Evolutionary conservation across 768 basidiomycete species (phyloP).

Genomic region (Cystofilobasidium ferigula): DNA sequence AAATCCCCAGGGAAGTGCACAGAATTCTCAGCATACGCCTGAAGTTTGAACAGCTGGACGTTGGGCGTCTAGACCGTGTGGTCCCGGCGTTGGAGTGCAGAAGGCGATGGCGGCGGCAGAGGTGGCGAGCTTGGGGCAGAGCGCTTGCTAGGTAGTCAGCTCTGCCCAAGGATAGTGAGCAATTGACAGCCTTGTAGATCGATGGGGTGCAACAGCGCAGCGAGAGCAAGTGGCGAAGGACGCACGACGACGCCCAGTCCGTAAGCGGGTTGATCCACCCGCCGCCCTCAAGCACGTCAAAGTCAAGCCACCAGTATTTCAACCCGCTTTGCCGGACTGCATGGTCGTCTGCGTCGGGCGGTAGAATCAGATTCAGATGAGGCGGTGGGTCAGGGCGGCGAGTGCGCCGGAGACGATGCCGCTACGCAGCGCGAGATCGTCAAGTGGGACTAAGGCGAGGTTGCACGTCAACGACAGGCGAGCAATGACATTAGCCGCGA

Average conservation of each 20-base stretch:
- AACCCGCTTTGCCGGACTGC: conserved; percentile 80
- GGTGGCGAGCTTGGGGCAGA: conserved; percentile 63
- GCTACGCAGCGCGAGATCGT: too few relatives aligned
- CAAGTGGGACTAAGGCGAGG: too few relatives aligned
- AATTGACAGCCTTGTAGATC: background rate
- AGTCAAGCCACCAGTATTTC: conserved; percentile 87
- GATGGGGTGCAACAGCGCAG: background rate
- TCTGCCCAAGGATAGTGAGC: conserved; percentile 38
- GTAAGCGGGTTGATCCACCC: conserved; percentile 99
- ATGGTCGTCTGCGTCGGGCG: conserved; percentile 88
- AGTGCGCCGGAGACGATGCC: conserved; percentile 17
- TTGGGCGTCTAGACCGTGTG: conserved; percentile 64
- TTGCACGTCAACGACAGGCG: background rate
- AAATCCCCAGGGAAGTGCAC: conserved; percentile 48
- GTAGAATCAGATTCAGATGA: conserved; percentile 84
- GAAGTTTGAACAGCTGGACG: conserved; percentile 61
- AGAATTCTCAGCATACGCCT: conserved; percentile 87
- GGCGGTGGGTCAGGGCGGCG: conserved; percentile 66
- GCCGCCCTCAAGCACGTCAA: conserved; percentile 75
- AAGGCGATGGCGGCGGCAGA: conserved; percentile 89
- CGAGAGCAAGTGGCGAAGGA: conserved; percentile 24
- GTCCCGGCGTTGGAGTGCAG: conserved; percentile 50
- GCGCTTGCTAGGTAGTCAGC: conserved; percentile 89
- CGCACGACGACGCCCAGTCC: conserved; percentile 91
- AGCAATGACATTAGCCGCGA: background rate